Base-by-base conservation (phyloP, 306 rosid genomes). In the Quercus mongolica region DNA sequence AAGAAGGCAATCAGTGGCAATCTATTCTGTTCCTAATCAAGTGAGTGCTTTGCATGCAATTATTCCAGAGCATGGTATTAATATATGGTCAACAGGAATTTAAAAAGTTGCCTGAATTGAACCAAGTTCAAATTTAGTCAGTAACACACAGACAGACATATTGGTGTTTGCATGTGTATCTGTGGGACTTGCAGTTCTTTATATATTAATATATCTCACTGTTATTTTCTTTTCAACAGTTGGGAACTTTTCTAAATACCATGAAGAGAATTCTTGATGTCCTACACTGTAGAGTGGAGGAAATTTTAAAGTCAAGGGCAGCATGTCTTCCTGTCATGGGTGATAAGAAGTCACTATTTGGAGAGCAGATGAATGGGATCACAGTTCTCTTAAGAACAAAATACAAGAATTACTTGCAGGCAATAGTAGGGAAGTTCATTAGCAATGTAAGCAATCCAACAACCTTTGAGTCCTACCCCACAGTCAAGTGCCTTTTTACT, bases 261-360 rank as follows among this genome's bases (percentile, higher is more conserved):
- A 57, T 92, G 86, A 92, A 92, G 91, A 90, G 99, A 85, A 95
- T 91, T 85, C 91, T 95, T 71, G 99, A 95, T 78, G 91, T 95
- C 84, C 91, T 92, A 5, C 99, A 93, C 69, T 84, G 91, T 83
- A 90, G 91, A 88, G 97, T 95, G 79, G 99, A 95, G 85, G 98
- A 90, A 72, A 91, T 91, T 82, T 88, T 95, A 58, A 92, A 89
- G 91, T 85, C 97, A 25, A 92, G 99, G 99, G 94, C 98, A 38
- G 88, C 98, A 54, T 92, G 80, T 80, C 80, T 93, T 72, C 98
- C 99, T 31, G 87, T 78, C 33, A 81, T 89, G 86, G 99, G 85
- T 56, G 98, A 92, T 59, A 95, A 90, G 81, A 92, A 89, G 82
- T 78, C 90, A n/a, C 77, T 54, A 54, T 91, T 92, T 30, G 98